Evolutionary conservation across 2,329 filamentous ascomycete species (phyloP).

Genomic region (Furcasterigmium furcatum): DNA sequence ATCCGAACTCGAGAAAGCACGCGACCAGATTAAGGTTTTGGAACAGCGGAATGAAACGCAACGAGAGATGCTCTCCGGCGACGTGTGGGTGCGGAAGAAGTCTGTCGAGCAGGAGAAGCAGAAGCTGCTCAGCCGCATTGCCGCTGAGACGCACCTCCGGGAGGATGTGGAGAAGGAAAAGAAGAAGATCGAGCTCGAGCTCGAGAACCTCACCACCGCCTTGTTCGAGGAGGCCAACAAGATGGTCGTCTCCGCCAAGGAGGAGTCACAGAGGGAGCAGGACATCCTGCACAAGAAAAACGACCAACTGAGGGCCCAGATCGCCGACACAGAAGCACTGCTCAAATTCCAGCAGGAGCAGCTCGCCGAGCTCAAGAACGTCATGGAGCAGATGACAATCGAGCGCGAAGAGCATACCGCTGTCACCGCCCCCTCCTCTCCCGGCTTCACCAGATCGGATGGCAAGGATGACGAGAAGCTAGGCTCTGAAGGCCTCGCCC

Average conservation of each 20-base stretch:
- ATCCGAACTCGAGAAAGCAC: constrained; percentile 75
- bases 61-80: constrained; percentile 68
- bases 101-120: constrained; percentile 72
- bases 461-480: constrained; percentile 40
- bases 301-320: constrained; percentile 79
- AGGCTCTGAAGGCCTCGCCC: constrained; percentile 29
- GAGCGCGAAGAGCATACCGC: constrained; percentile 70
- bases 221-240: constrained; percentile 98
- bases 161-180: constrained; percentile 71
- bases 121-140: constrained; percentile 53
- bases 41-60: constrained; percentile 65
- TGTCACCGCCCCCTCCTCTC: constrained; percentile 77
- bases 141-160: constrained; percentile 65
- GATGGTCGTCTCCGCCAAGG: constrained; percentile 92
- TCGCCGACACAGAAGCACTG: constrained; percentile 82
- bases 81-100: constrained; percentile 72
- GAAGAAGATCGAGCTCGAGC: constrained; percentile 84
- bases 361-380: constrained; percentile 81
- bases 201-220: constrained; percentile 85
- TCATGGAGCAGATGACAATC: constrained; percentile 82
- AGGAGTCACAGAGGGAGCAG: constrained; percentile 81
- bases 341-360: constrained; percentile 92
- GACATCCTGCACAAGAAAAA: constrained; percentile 80
- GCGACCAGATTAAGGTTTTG: constrained; percentile 63
- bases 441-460: constrained; percentile 70